Evolutionary conservation across 495 filamentous ascomycete genomes (phyloP).

Genomic region (Bathelium albidoporum): DNA sequence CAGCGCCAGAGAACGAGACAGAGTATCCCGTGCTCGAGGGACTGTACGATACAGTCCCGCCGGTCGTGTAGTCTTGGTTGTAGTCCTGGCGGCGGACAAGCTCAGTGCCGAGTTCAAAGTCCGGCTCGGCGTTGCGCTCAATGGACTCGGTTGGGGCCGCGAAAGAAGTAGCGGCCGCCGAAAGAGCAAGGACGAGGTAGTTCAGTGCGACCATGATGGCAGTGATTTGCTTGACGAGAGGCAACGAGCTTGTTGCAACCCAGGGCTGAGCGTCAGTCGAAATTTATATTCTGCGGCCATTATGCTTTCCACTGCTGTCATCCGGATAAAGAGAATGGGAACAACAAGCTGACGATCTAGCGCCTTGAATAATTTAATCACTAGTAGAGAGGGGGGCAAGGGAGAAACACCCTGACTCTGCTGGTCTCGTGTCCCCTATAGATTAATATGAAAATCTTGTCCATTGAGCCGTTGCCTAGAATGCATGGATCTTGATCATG

Average conservation of each 20-base stretch:
- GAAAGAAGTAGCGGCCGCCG: conserved; percentile 16
- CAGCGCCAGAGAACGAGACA: conserved; percentile 25
- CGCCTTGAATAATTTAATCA: background rate
- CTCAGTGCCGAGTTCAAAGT: conserved; percentile 25
- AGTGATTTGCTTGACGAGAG: background rate
- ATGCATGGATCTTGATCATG: no score
- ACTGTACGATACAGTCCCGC: conserved; percentile 27
- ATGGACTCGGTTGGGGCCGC: conserved; percentile 18
- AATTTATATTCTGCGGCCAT: background rate
- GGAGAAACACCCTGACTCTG: background rate
- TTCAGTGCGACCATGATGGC: background rate
- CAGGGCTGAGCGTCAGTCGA: background rate
- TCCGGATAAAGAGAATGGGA: background rate
- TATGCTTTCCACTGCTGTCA: background rate
- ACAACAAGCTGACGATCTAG: background rate
- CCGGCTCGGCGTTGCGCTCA: conserved; percentile 13
- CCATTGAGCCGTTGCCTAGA: background rate
- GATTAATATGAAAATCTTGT: background rate
- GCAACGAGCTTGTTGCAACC: background rate
- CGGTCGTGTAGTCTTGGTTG: conserved; percentile 32
- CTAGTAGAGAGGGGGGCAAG: background rate
- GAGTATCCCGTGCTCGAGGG: conserved; percentile 26
- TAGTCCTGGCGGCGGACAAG: conserved; percentile 31
- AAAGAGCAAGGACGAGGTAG: conserved; percentile 18
- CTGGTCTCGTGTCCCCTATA: background rate